Evolutionary conservation across 1,284 basidiomycete genomes (phyloP).

Genomic region (Rhodotorula mucilaginosa): DNA sequence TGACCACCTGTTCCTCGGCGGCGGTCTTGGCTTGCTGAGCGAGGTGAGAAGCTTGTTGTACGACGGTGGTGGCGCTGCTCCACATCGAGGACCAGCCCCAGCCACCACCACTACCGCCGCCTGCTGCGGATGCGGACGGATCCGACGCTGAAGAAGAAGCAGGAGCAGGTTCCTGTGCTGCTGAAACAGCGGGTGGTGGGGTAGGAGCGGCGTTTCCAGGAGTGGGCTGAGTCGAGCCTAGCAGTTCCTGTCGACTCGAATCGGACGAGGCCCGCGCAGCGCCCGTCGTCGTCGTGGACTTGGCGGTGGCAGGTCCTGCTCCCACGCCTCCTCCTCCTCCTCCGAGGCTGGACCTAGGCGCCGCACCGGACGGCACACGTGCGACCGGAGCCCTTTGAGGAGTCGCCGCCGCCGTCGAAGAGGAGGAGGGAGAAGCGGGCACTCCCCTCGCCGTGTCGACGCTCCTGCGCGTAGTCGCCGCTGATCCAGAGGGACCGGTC

Average conservation of each 20-base stretch:
- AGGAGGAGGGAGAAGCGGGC: neutral
- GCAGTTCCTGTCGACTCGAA: neutral
- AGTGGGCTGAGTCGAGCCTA: neutral
- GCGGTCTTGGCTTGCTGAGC: slow-evolving; percentile 78
- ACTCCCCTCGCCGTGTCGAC: slow-evolving; percentile 27
- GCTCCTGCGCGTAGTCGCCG: slow-evolving; percentile 14
- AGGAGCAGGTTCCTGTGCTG: neutral
- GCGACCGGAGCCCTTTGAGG: no score
- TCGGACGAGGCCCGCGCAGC: neutral
- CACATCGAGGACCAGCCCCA: slow-evolving; percentile 71
- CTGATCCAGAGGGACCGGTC: neutral
- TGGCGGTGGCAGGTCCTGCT: neutral
- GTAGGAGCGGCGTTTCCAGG: neutral
- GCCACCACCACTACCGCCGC: slow-evolving; percentile 9
- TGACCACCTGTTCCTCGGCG: slow-evolving; percentile 68
- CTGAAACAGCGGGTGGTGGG: neutral
- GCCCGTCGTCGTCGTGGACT: neutral
- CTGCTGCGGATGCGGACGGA: slow-evolving; percentile 5
- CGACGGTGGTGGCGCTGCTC: slow-evolving; percentile 77
- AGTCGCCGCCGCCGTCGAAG: no score
- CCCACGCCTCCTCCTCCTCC: no score
- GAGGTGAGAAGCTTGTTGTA: slow-evolving; percentile 80
- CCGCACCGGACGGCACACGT: no score
- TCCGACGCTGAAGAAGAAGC: neutral
- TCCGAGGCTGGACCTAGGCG: no score